These are phyloP conservation scores for Myriosclerotinia duriaeana DNA, from an alignment of 2,329 filamentous ascomycete species.

Conservation along the genomic window DNA sequence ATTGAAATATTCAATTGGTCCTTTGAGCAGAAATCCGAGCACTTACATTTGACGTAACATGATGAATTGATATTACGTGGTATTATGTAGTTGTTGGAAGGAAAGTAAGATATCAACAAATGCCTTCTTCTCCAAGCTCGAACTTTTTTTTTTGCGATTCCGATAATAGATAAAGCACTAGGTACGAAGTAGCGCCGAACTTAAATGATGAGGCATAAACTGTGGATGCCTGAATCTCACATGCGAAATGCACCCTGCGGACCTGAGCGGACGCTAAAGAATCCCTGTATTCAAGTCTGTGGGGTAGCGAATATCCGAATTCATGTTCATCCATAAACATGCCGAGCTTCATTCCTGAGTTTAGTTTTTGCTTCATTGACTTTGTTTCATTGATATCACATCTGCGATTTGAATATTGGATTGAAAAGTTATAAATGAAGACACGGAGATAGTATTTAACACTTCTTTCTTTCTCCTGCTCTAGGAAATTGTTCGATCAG, in stretches of 20 bases:
- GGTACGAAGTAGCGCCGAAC: constrained; percentile 21
- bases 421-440: neutral
- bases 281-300: constrained; percentile 25
- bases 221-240: constrained; percentile 26
- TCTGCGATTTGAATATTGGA: constrained; percentile 1
- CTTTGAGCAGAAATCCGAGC: neutral
- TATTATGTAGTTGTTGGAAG: constrained; percentile 20
- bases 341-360: constrained; percentile 28
- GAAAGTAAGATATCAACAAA: constrained; percentile 24
- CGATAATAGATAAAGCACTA: constrained; percentile 31
- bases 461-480: neutral
- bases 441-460: neutral
- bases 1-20: neutral
- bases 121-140: constrained; percentile 25
- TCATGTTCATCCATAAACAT: constrained; percentile 20
- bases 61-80: constrained; percentile 30
- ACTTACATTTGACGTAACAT: constrained; percentile 43
- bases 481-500: constrained; percentile 8
- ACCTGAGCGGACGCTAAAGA: constrained; percentile 18
- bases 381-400: constrained; percentile 5
- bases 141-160: constrained; percentile 25
- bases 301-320: constrained; percentile 26
- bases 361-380: constrained; percentile 12
- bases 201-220: neutral
- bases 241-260: constrained; percentile 27